phyloP scores from a whole-genome alignment of 331 rosid genomes.

The Phaseolus coccineus region DNA sequence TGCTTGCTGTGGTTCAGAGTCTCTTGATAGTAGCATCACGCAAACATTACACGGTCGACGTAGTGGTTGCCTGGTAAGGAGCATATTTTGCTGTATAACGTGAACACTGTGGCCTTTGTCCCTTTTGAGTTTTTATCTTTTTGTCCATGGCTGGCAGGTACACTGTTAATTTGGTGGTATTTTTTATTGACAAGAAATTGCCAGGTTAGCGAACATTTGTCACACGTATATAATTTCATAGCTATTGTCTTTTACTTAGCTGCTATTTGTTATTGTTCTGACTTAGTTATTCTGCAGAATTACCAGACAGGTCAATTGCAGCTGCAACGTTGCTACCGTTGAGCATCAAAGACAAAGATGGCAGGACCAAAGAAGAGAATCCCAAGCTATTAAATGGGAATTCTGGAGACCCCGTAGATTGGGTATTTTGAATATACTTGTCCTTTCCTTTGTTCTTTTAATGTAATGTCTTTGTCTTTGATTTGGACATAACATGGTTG shows the following conservation, averaged over 20 bases:
- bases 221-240: conserved; percentile 2
- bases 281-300: conserved; percentile 62
- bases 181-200: conserved; percentile 67
- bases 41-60: conserved; percentile 95
- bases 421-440: conserved; percentile 62
- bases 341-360: conserved; percentile 76
- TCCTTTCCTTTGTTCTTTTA: conserved; percentile 16
- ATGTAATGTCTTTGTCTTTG: conserved; percentile 39
- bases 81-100: not conserved
- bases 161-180: conserved; percentile 74
- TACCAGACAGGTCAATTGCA: conserved; percentile 82
- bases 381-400: conserved; percentile 93
- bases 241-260: conserved; percentile 32
- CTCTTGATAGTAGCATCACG: conserved; percentile 95
- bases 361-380: conserved; percentile 82
- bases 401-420: conserved; percentile 79
- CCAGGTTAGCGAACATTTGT: conserved; percentile 60
- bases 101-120: not conserved
- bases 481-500: conserved; percentile 41
- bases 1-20: conserved; percentile 85
- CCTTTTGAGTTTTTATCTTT: conserved; percentile 18
- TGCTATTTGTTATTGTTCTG: conserved; percentile 38
- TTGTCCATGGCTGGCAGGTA: conserved; percentile 58
- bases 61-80: conserved; percentile 92
- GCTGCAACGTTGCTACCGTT: conserved; percentile 70